These are phyloP conservation scores for Mycena chlorophos DNA, from an alignment of 768 basidiomycete species.

Conservation along the genomic window DNA sequence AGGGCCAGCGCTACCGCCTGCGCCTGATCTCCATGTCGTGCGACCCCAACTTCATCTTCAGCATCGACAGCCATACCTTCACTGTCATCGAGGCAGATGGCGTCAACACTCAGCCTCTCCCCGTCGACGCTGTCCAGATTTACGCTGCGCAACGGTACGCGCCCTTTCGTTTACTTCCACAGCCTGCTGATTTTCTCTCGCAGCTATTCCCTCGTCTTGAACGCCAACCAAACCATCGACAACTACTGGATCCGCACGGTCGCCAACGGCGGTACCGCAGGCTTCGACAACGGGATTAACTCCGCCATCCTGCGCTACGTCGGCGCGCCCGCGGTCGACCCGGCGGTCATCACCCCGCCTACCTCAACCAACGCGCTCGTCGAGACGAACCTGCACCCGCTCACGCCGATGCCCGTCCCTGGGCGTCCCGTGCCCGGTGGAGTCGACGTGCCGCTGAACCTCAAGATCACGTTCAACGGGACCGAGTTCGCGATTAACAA, in stretches of 20 bases:
- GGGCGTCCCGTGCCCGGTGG: constrained; percentile 25
- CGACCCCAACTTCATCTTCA: constrained; percentile 30
- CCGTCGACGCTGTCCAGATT: constrained; percentile 40
- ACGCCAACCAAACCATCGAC: constrained; percentile 37
- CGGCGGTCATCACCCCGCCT: constrained; percentile 17
- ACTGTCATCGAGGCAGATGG: constrained; percentile 40
- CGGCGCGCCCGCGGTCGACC: constrained; percentile 33
- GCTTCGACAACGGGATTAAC: constrained; percentile 42
- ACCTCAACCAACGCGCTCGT: constrained; percentile 29
- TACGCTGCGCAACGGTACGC: constrained; percentile 35
- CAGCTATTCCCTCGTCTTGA: constrained; percentile 42
- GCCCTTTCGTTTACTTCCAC: constrained; percentile 37
- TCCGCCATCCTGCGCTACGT: constrained; percentile 53
- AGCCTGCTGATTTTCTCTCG: constrained; percentile 39
- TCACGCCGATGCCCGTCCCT: constrained; percentile 28
- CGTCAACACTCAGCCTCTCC: constrained; percentile 31
- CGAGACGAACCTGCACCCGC: constrained; percentile 41
- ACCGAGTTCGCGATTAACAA: constrained; percentile 1
- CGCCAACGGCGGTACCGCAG: constrained; percentile 26
- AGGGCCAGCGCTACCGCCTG: constrained; percentile 46
- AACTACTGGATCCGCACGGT: constrained; percentile 43
- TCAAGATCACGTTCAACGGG: constrained; percentile 2
- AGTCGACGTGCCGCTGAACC: constrained; percentile 7
- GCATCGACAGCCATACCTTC: constrained; percentile 28
- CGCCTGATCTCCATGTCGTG: constrained; percentile 44